Evolutionary conservation across 2,329 filamentous ascomycete species (phyloP).

Genomic region (Trichoderma simmonsii): DNA sequence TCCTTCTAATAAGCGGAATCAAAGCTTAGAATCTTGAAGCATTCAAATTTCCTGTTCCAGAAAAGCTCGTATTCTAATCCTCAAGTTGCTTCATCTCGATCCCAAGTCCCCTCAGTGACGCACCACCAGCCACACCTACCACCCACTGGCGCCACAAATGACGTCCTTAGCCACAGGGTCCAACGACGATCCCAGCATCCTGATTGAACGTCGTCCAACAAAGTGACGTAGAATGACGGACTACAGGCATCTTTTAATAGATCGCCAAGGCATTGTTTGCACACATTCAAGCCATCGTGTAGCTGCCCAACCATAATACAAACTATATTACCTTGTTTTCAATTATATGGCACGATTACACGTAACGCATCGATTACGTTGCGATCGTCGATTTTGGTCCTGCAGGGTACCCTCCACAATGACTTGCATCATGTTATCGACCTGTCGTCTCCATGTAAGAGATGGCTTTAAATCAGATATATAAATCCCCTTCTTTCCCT

Average conservation of each 20-base stretch:
- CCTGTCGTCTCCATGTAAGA: not conserved
- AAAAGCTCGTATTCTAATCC: not conserved
- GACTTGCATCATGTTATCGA: not conserved
- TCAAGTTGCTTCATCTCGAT: not conserved
- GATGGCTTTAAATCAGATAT: not conserved
- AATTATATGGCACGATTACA: not conserved
- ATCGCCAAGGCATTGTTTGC: not conserved
- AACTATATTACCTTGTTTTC: not conserved
- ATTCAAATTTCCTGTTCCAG: not conserved
- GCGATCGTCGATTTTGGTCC: not conserved
- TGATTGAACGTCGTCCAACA: not conserved
- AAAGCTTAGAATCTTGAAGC: not conserved
- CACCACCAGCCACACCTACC: not conserved
- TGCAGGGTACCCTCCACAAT: conserved; percentile 5
- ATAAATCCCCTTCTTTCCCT: not conserved
- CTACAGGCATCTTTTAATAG: not conserved
- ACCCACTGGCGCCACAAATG: conserved; percentile 9
- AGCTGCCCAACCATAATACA: not conserved
- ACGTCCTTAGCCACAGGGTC: conserved; percentile 18
- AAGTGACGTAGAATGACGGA: conserved; percentile 9
- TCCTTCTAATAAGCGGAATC: not conserved
- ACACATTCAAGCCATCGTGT: not conserved
- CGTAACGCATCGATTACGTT: not conserved
- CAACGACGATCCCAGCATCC: not conserved
- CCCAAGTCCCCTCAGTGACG: not conserved